phyloP scores from a whole-genome alignment of 2,329 filamentous ascomycete genomes.

The Claviceps paspali region DNA sequence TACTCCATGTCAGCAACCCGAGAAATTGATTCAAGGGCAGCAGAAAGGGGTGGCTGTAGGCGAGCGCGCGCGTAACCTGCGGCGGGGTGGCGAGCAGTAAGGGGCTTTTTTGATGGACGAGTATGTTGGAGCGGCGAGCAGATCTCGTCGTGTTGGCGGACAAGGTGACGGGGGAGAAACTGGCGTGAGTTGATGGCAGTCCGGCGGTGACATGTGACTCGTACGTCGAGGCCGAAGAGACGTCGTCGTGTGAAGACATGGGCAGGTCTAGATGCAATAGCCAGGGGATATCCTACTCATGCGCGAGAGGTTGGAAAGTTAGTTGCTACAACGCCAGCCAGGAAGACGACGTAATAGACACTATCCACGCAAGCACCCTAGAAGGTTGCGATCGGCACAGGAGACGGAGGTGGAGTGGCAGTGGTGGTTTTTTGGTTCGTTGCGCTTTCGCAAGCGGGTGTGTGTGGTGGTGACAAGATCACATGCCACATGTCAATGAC shows the following conservation, averaged over 20 bases:
- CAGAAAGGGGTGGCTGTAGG: conserved; percentile 91
- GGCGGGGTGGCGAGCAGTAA: conserved; percentile 85
- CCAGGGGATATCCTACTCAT: conserved; percentile 30
- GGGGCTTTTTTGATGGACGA: conserved; percentile 94
- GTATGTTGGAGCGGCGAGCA: conserved; percentile 69
- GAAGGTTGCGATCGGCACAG: not conserved
- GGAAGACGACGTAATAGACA: not conserved
- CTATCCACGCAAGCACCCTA: not conserved
- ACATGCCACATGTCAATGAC: too few species aligned
- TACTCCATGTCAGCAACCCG: conserved; percentile 86
- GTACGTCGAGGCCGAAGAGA: conserved; percentile 17
- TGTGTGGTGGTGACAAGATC: too few species aligned
- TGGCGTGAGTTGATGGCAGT: conserved; percentile 60
- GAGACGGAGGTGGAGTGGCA: not conserved
- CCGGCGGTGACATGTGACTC: conserved; percentile 20
- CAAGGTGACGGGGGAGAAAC: conserved; percentile 76
- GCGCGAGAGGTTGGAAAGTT: not conserved
- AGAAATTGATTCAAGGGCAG: conserved; percentile 74
- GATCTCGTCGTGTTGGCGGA: conserved; percentile 46
- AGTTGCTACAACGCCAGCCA: not conserved
- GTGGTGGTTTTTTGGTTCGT: not conserved
- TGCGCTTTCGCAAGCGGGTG: not conserved
- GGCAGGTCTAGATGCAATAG: conserved; percentile 28
- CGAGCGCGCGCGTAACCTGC: conserved; percentile 82
- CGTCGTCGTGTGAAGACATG: conserved; percentile 25